Base-by-base conservation (phyloP, 208 protist genomes). In the Trichomonas gallinae region DNA sequence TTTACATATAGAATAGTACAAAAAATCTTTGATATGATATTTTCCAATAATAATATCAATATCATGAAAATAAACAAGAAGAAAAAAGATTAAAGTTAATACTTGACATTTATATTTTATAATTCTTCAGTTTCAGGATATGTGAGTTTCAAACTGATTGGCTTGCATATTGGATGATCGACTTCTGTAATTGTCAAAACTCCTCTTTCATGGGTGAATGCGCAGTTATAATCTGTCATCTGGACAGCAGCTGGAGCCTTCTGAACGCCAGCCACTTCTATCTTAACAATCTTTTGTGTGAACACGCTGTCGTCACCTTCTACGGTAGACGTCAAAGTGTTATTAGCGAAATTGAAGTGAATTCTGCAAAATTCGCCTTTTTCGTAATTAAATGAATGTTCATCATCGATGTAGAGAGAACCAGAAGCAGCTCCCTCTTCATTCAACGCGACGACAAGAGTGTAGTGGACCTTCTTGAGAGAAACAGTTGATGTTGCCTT, bases 401-500 rank as follows among this genome's bases (percentile, higher is more conserved):
- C 97, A 96, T 97, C 97, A 96, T 97, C 97, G 10, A 97, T 49
- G 34, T 97, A 97, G 49, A 97, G 13, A 0, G 11, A 42, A 26
- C 97, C 97, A 9, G 81, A 83, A n/a, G 96, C 96, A 8, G 1
- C 38, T 1, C 96, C 63, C 15, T 89, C 2, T 63, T 89, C 83
- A 87, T 97, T 89, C 0, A 97, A 93, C 0, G 97, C 97, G 21
- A 98, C 96, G 23, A 97, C 36, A 26, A 98, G 89, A 17, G 98
- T 98, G 88, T 97, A 98, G 9, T 97, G 98, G 72, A 98, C 97
- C 23, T 98, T 88, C 17, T 97, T 96, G 63, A 98, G 98, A 10
- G 97, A 98, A 83, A 96, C 93, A 0, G 98, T 98, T 72, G 97
- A 98, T 96, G 99, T 98, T 63, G 99, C 98, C 8, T 98, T 96